phyloP scores from a whole-genome alignment of 768 basidiomycete genomes.

The Mycena epipterygia region DNA sequence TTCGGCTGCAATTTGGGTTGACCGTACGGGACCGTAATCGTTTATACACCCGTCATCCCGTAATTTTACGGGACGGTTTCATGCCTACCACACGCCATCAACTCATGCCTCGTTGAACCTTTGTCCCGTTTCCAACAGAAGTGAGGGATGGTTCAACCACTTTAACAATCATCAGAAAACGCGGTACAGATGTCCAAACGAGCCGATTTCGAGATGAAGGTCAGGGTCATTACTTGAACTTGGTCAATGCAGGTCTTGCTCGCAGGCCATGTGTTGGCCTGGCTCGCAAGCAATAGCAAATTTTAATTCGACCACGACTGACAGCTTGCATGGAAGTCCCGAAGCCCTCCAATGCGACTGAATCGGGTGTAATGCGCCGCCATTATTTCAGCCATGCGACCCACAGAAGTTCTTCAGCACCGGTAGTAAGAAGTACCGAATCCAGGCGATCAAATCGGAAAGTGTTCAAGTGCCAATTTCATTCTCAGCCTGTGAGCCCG shows the following conservation, averaged over 20 bases:
- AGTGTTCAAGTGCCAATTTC: background rate
- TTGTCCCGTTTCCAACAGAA: background rate
- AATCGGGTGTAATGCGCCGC: background rate
- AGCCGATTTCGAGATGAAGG: background rate
- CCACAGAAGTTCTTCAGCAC: background rate
- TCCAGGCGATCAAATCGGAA: background rate
- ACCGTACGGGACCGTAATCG: too few relatives aligned
- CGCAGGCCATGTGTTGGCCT: too few relatives aligned
- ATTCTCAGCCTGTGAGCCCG: too few relatives aligned
- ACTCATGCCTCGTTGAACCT: background rate
- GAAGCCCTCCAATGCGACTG: background rate
- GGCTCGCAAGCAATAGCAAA: too few relatives aligned
- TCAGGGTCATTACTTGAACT: too few relatives aligned
- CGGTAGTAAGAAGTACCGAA: background rate
- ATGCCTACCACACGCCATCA: background rate
- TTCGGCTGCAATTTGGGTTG: too few relatives aligned
- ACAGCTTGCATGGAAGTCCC: slow-evolving; percentile 3
- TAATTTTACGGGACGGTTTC: too few relatives aligned
- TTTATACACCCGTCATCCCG: too few relatives aligned
- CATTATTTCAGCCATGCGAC: background rate
- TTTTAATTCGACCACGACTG: background rate
- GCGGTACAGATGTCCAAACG: background rate
- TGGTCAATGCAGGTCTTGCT: too few relatives aligned
- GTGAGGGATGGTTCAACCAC: too few relatives aligned
- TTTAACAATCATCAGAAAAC: background rate